Evolutionary conservation across 2,329 filamentous ascomycete genomes (phyloP).

Genomic region (Fusarium coffeatum): DNA sequence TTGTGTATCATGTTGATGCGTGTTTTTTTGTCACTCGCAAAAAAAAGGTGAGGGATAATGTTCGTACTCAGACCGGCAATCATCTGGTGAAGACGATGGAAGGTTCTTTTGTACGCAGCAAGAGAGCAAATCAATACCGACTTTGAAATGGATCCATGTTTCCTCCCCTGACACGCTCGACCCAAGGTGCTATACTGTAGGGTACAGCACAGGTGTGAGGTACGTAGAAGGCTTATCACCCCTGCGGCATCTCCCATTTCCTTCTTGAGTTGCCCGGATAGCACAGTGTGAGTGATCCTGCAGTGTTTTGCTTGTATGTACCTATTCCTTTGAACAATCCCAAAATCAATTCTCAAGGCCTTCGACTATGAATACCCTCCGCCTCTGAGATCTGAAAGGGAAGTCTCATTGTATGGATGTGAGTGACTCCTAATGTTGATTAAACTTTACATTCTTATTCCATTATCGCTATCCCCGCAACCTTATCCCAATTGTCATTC

Average conservation of each 20-base stretch:
- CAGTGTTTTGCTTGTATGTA: conserved; percentile 3
- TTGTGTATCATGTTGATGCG: background rate
- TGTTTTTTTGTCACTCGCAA: background rate
- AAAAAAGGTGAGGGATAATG: background rate
- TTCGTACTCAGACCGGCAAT: conserved; percentile 1
- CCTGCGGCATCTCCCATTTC: conserved; percentile 22
- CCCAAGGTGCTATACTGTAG: background rate
- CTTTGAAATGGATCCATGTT: conserved; percentile 2
- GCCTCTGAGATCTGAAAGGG: background rate
- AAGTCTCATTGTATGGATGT: background rate
- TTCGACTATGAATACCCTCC: background rate
- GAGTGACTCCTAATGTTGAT: background rate
- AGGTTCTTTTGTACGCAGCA: conserved; percentile 1
- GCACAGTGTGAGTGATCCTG: conserved; percentile 24
- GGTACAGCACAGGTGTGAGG: background rate
- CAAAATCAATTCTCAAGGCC: background rate
- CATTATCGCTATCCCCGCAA: conserved; percentile 4
- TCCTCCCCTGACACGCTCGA: background rate
- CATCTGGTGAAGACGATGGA: background rate
- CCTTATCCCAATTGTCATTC: conserved; percentile 18
- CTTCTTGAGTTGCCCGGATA: background rate
- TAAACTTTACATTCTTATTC: conserved; percentile 1
- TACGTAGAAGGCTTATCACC: conserved; percentile 24
- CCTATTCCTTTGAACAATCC: background rate
- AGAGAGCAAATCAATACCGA: background rate